Base-by-base conservation (phyloP, 2,329 filamentous ascomycete species). In the Rutstroemia sydowiana region DNA sequence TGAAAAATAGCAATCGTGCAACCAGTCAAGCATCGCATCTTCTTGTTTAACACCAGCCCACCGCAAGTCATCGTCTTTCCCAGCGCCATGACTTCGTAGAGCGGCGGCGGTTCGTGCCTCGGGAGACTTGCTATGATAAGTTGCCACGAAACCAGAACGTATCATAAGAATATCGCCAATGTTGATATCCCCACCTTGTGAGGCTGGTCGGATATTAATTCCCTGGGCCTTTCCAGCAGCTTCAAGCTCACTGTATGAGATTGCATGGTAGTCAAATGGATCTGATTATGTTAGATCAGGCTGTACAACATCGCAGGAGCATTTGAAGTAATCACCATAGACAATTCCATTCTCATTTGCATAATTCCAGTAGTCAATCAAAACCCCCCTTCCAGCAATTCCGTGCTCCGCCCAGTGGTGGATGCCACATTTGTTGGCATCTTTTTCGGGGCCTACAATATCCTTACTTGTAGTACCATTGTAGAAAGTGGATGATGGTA, bases 101-200 rank as follows among this genome's bases (percentile, higher is more conserved):
- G 65, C 62, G n/a, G 75, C 65, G 18, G 73, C 62, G 3, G 63
- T 54, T 4, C 65, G 56, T 1, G 68, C 64, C 20, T 73, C 69
- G n/a, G 61, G 56, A 3, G 68, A 62, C 49, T 70, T 70, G 1
- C 69, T 63, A 28, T 63, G 45, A 49, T 65, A 65, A 3, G 59
- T 58, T 30, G 63, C 63, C 57, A 73, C 71, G 60, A 73, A 79
- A 10, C 76, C 74, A 55, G 65, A 71, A 6, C 76, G 72, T 23
- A 78, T 68, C 56, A 79, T 67, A 3, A 79, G 63, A 31, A 79
- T 71, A 55, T 79, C 76, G 9, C 76, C 76, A 50, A 77, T 74
- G n/a, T 68, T 63, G 28, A 77, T 65, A 55, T 73, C 68, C 0
- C 73, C 75, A 8, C 72, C 72, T 59, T 79, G 74, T 3, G 69